Evolutionary conservation across 148 eudicot species (phyloP), one percentile per base, ranked within the genome.

Genomic region (Cornus florida): DNA sequence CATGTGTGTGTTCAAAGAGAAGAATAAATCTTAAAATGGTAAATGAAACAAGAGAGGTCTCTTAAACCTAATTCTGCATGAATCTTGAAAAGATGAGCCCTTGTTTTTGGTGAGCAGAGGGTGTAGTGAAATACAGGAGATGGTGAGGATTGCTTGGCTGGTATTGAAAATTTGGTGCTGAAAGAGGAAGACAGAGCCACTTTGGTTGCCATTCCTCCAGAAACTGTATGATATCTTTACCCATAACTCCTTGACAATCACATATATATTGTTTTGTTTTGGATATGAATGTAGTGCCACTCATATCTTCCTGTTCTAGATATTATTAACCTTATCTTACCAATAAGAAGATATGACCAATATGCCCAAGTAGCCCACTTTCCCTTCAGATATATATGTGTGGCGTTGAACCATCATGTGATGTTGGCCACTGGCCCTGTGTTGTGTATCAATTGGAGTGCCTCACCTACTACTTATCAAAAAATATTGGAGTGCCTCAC

Each of bases 61-160:
- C 33, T 6, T n/a, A 75, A 16, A 87, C 98, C 98, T 86, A 92
- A 79, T 70, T 87, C 82, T 32, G 98, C 93, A 80, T 80, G 78
- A 75, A 92, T 75, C 83, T 80, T 89, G 87, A 85, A 82, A 38
- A 70, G 76, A 28, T 41, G 81, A 28, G 20, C 28, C 39, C 72
- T 80, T 72, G 72, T 84, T 64, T 57, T 86, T 69, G 84, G 43
- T 20, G 83, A 72, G 76, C 16, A 65, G 60, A 71, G 79, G 50
- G 74, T 35, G 76, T 50, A 28, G 28, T 35, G 76, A 76, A 65
- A 70, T 33, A 80, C 72, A 64, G 86, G 75, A 73, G 82, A 80
- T 11, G 80, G 72, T 70, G 82, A 78, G 62, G 68, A 60, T 23
- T 73, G 62, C 68, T 88, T 88, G 31, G 83, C 69, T 32, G 84